Conservation (phyloP, 305 asterid species). For the Fraxinus greggii region DNA sequence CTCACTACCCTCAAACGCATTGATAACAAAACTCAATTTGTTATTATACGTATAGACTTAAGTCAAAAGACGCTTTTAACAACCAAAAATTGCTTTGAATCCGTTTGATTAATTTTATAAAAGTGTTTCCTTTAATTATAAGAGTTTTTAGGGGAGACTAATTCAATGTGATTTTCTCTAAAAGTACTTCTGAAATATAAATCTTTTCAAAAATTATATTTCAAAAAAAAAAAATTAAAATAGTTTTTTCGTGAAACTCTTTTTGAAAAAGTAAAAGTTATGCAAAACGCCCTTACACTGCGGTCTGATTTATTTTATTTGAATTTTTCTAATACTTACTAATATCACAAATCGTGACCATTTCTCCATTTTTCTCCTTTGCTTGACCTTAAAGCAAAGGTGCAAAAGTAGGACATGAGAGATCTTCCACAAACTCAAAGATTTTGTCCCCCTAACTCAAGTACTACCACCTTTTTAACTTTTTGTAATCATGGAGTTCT, state of each 20-base stretch:
- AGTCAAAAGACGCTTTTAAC: neutral
- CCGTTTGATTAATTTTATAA: neutral
- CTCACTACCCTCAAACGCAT: neutral
- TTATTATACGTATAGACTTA: too few relatives aligned
- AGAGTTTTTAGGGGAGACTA: too few relatives aligned
- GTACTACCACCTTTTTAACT: neutral
- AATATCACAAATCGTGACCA: neutral
- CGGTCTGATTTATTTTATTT: too few relatives aligned
- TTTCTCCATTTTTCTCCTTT: neutral
- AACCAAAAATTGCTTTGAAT: neutral
- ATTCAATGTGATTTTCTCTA: too few relatives aligned
- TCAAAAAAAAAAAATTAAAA: too few relatives aligned
- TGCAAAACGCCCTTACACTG: too few relatives aligned
- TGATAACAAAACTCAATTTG: neutral
- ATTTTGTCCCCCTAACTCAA: neutral
- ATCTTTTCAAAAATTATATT: too few relatives aligned
- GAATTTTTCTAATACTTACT: too few relatives aligned
- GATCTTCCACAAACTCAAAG: constrained; percentile 3
- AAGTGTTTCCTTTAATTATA: too few relatives aligned
- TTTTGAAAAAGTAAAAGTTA: too few relatives aligned
- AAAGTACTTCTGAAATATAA: too few relatives aligned
- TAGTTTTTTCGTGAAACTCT: too few relatives aligned
- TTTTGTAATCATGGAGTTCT: neutral
- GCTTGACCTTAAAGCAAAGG: neutral
- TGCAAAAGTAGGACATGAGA: neutral